Percentiles rank a stretch among this genome's conserved stretches.
Evolutionary conservation across 1,139 yeast genomes (phyloP).

Genomic region (Taphrina populina): DNA sequence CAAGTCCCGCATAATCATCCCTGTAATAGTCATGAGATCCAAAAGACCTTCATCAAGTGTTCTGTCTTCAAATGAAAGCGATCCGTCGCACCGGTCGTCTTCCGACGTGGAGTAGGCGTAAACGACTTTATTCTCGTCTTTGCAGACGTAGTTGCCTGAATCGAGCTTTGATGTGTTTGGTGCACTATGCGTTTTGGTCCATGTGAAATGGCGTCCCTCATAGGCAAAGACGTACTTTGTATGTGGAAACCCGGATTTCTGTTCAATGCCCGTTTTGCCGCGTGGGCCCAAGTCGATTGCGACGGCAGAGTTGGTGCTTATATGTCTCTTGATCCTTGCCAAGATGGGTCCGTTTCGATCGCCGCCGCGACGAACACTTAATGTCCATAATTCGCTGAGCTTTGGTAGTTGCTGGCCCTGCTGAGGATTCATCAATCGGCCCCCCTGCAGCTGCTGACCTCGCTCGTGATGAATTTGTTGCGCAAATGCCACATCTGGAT

Average conservation of each 20-base stretch:
- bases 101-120: conserved; percentile 19
- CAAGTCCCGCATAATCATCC: conserved; percentile 16
- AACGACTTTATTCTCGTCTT: conserved; percentile 2
- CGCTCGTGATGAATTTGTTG: conserved; percentile 3
- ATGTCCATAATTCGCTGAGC: conserved; percentile 1
- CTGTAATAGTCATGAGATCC: conserved; percentile 20
- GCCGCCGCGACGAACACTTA: conserved; percentile 13
- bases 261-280: conserved; percentile 18
- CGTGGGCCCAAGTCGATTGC: conserved; percentile 6
- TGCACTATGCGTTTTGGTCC: conserved; percentile 20
- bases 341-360: conserved; percentile 16
- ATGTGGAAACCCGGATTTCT: conserved; percentile 13
- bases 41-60: conserved; percentile 6
- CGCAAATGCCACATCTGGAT: conserved; percentile 4
- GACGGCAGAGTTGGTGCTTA: conserved; percentile 19
- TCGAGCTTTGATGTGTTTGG: conserved; percentile 11
- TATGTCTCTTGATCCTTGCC: conserved; percentile 15
- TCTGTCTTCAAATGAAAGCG: conserved; percentile 12
- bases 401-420: background rate
- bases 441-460: too few relatives aligned
- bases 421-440: too few relatives aligned
- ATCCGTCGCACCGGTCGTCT: conserved; percentile 18
- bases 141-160: conserved; percentile 7
- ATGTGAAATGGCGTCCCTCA: conserved; percentile 1
- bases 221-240: conserved; percentile 11